Evolutionary conservation across 2,329 filamentous ascomycete species (phyloP), one percentile per base, ranked within the genome.

Genomic region (Aspergillus tamarii): DNA sequence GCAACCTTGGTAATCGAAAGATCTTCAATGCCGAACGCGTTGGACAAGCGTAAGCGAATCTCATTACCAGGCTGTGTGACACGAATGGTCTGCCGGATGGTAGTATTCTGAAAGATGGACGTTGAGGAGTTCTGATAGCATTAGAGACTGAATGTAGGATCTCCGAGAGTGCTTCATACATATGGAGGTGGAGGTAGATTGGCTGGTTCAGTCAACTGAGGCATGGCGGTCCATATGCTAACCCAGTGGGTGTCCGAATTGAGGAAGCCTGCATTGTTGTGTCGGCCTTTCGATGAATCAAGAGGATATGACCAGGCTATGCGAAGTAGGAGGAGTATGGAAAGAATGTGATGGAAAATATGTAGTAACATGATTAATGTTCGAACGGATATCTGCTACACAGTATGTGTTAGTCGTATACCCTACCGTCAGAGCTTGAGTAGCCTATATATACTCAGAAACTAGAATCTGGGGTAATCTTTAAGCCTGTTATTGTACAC

Each of bases 141-240:
- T 64, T 62, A 71, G 52, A 72, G 61, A 14, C 2, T 26, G 3
- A n/a, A 4, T 32, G 56, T 59, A 21, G 45, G 55, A 4, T 14
- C 8, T 59, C 28, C 62, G 19, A 30, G 39, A 60, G 11, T 9
- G 12, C 32, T 14, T 39, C 84, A 58, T 80, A 86, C 85, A 70
- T 88, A 91, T 48, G 87, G 85, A 3, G 82, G 73, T 0, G 85
- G 84, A 11, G 88, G 88, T 23, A 91, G 80, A 67, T 90, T 91
- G 54, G 77, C 80, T 11, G 82, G 83, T 70, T 91, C 88, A 1
- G 87, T 87, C 46, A 89, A 77, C 72, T 90, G 88, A 0, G 88
- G 87, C 88, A 90, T 90, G 2, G 86, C 81, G 0, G 85, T 84
- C 88, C 88, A 91, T 2, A 85, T 87, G 66, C 85, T 84, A 16